These are phyloP conservation scores for Talaromyces amestolkiae DNA, from an alignment of 2,329 filamentous ascomycete genomes.

Conservation along the genomic window DNA sequence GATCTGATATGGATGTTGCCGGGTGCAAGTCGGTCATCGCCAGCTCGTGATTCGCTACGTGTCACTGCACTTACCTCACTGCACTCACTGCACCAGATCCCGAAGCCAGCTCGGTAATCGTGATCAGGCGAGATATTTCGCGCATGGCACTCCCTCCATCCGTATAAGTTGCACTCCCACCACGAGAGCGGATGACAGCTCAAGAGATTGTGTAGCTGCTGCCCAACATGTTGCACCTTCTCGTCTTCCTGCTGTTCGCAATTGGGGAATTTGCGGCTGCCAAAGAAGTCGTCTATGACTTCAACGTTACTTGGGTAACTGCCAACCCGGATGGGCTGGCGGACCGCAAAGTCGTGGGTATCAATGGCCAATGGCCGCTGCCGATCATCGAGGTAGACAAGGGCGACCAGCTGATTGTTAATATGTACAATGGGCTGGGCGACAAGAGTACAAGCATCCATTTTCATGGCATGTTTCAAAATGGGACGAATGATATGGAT, in stretches of 20 bases:
- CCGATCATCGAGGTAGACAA: constrained; percentile 71
- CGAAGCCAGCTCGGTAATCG: background rate
- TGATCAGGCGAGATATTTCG: background rate
- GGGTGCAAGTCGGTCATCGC: background rate
- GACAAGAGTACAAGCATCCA: constrained; percentile 67
- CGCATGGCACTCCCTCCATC: background rate
- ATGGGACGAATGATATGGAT: constrained; percentile 72
- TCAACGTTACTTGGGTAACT: constrained; percentile 55
- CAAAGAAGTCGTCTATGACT: constrained; percentile 48
- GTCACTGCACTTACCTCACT: too few species aligned
- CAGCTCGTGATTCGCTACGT: background rate
- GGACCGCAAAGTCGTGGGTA: constrained; percentile 60
- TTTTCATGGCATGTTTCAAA: constrained; percentile 76
- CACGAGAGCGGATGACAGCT: background rate
- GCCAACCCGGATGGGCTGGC: constrained; percentile 55
- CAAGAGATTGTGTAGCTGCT: background rate
- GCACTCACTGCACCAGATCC: background rate
- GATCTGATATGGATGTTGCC: background rate
- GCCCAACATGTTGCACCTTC: background rate
- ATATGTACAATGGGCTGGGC: constrained; percentile 64
- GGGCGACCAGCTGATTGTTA: constrained; percentile 68
- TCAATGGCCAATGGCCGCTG: constrained; percentile 73
- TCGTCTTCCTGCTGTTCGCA: constrained; percentile 11
- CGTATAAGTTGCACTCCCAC: background rate
- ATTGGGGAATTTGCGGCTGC: constrained; percentile 19